Evolutionary conservation across 2,329 filamentous ascomycete genomes (phyloP).

Genomic region (Ascocoryne sarcoides): DNA sequence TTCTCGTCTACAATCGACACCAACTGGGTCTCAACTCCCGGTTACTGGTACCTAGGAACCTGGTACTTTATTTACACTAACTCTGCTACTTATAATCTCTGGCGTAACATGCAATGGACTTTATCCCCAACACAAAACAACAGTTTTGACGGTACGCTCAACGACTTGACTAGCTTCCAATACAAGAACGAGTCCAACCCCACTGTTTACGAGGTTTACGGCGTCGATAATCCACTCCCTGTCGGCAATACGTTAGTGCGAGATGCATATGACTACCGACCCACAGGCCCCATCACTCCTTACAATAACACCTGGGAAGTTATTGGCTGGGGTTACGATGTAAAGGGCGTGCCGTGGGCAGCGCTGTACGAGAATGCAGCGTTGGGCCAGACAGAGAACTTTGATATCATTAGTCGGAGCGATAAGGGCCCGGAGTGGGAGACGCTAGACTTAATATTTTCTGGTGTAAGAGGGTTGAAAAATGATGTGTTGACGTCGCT

Average conservation of each 20-base stretch:
- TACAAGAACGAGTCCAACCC: background rate
- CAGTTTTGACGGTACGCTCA: background rate
- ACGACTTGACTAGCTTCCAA: conserved; percentile 1
- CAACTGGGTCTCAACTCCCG: background rate
- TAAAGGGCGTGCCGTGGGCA: background rate
- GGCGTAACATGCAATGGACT: conserved; percentile 1
- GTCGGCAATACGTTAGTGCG: background rate
- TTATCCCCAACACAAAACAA: background rate
- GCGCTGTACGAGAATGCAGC: background rate
- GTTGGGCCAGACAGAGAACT: background rate
- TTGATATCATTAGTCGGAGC: conserved; percentile 1
- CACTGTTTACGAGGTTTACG: conserved; percentile 1
- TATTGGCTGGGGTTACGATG: conserved; percentile 1
- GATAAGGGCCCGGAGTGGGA: background rate
- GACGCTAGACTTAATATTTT: background rate
- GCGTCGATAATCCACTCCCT: background rate
- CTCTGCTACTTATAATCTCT: background rate
- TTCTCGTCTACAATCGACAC: background rate
- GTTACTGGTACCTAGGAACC: background rate
- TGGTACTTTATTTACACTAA: conserved; percentile 2
- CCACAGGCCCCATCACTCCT: background rate
- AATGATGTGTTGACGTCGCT: background rate
- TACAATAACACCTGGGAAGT: conserved; percentile 2
- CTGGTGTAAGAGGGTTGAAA: background rate
- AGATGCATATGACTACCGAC: background rate